Conservation (phyloP, 768 basidiomycete species). For the Hydnum rufescens region DNA sequence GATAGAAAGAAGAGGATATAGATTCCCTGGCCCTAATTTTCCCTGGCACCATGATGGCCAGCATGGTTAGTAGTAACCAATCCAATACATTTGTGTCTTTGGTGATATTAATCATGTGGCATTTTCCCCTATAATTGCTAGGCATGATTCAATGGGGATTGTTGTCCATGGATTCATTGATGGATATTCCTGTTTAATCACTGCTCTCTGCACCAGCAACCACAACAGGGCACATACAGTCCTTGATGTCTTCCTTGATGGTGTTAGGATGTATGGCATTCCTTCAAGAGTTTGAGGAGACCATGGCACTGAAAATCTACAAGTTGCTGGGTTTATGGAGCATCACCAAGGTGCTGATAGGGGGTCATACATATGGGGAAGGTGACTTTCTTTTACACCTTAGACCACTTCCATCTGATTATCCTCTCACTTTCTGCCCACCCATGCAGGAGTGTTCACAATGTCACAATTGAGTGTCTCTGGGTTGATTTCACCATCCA, state of each 20-base stretch:
- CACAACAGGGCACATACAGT: conserved; percentile 14
- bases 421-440: no score
- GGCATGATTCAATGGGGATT: conserved; percentile 13
- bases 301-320: conserved; percentile 11
- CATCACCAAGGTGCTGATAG: conserved; percentile 6
- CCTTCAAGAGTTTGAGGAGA: conserved; percentile 16
- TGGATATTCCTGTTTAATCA: conserved; percentile 13
- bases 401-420: background rate
- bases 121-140: background rate
- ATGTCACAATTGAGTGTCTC: conserved; percentile 11
- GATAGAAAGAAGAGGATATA: no score
- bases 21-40: conserved; percentile 15
- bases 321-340: conserved; percentile 13
- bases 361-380: conserved; percentile 10
- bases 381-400: background rate
- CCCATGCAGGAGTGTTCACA: conserved; percentile 9
- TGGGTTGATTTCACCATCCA: conserved; percentile 11
- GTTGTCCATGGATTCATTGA: conserved; percentile 15
- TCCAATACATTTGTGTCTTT: background rate
- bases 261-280: conserved; percentile 15
- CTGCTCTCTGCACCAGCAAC: conserved; percentile 1
- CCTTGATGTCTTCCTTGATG: conserved; percentile 18
- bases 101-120: no score
- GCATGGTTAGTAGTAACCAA: conserved; percentile 11
- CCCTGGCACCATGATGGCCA: conserved; percentile 17